A percentile compares a stretch with the other conserved stretches of the same genome.
Evolutionary conservation across 768 basidiomycete genomes (phyloP).

Genomic region (Pleurotus sapidus): DNA sequence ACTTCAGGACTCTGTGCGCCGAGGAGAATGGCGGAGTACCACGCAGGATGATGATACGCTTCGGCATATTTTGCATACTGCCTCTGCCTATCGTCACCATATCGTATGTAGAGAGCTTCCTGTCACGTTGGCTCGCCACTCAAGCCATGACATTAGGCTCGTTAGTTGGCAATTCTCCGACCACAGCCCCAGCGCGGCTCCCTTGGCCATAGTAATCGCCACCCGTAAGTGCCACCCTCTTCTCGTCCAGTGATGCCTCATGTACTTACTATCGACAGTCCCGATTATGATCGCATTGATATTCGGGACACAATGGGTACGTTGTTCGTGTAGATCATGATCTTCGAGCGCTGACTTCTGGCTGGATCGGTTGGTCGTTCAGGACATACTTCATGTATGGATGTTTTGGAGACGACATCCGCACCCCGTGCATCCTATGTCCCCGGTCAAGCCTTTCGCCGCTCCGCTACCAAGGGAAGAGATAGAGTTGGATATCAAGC

Average conservation of each 20-base stretch:
- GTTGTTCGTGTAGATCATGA: background rate
- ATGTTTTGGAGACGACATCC: slow-evolving; percentile 10
- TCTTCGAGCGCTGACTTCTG: background rate
- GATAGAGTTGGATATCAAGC: background rate
- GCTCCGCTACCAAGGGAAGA: background rate
- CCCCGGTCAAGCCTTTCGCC: too few species aligned
- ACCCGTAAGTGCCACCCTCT: slow-evolving; percentile 1
- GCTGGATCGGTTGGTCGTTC: background rate
- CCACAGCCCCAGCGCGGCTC: background rate
- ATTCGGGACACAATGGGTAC: slow-evolving; percentile 19
- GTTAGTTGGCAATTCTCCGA: background rate
- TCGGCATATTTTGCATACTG: slow-evolving; percentile 12
- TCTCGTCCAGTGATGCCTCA: background rate
- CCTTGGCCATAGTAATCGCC: background rate
- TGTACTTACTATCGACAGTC: slow-evolving; percentile 7
- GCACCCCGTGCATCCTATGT: background rate
- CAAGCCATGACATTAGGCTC: background rate
- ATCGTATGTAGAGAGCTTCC: background rate
- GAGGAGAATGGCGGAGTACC: slow-evolving; percentile 8
- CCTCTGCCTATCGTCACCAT: slow-evolving; percentile 5
- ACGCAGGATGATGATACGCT: slow-evolving; percentile 15
- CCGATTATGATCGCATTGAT: slow-evolving; percentile 14
- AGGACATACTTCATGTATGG: slow-evolving; percentile 13
- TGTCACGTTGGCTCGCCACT: background rate
- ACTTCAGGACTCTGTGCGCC: background rate